phyloP scores from a whole-genome alignment of 1,284 basidiomycete genomes.

The Moesziomyces sp. region DNA sequence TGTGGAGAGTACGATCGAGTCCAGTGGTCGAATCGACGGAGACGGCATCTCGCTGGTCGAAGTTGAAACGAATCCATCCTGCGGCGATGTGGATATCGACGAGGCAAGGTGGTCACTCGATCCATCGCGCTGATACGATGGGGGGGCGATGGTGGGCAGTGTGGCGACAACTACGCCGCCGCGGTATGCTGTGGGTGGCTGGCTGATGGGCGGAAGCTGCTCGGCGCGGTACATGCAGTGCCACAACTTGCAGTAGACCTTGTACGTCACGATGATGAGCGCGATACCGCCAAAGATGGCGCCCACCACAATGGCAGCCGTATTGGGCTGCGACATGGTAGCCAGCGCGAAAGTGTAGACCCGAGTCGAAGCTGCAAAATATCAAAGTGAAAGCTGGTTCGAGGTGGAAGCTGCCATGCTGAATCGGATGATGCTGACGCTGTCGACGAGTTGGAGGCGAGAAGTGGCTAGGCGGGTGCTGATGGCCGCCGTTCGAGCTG shows the following conservation, averaged over 20 bases:
- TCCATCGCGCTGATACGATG: constrained; percentile 6
- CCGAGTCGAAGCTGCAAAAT: no score
- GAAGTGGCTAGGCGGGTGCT: no score
- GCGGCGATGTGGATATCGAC: constrained; percentile 10
- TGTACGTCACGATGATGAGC: constrained; percentile 45
- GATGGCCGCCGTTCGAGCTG: no score
- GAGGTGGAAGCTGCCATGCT: no score
- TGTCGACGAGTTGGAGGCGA: no score
- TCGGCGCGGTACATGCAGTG: constrained; percentile 30
- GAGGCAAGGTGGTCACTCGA: constrained; percentile 16
- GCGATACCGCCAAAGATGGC: constrained; percentile 55
- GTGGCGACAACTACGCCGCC: constrained; percentile 26
- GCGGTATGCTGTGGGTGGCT: constrained; percentile 43
- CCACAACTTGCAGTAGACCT: constrained; percentile 47
- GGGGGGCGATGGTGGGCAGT: constrained; percentile 7
- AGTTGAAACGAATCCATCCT: constrained; percentile 25
- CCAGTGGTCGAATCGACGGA: constrained; percentile 21
- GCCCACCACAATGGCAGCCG: constrained; percentile 55
- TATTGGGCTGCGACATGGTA: constrained; percentile 55
- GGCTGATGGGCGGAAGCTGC: constrained; percentile 46
- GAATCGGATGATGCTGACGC: no score
- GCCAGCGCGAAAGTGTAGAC: no score
- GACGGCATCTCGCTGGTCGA: constrained; percentile 39
- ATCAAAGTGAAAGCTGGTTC: no score
- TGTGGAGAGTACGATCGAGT: constrained; percentile 24